Conservation (phyloP, 1,284 basidiomycete species). For the Takashimella tepidaria region DNA sequence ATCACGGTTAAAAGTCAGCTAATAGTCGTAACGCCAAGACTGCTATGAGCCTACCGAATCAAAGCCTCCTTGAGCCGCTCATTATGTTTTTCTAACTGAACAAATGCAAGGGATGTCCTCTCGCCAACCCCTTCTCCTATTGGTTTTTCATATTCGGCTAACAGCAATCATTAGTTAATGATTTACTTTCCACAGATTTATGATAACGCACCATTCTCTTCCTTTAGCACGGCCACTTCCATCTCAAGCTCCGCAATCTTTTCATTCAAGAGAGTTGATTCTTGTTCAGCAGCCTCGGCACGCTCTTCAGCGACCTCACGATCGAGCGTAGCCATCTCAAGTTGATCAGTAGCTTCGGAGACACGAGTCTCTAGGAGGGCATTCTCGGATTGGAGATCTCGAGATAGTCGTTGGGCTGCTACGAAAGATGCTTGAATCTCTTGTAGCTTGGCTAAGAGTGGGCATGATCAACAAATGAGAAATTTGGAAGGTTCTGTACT, state of each 20-base stretch:
- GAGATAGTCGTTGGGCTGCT: slow-evolving; percentile 60
- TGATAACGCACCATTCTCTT: slow-evolving; percentile 50
- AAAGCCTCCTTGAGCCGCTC: slow-evolving; percentile 91
- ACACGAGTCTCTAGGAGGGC: slow-evolving; percentile 59
- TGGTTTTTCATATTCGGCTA: slow-evolving; percentile 47
- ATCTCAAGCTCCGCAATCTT: slow-evolving; percentile 74
- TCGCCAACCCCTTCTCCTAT: slow-evolving; percentile 51
- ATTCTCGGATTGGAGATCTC: slow-evolving; percentile 61
- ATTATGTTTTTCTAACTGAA: slow-evolving; percentile 95
- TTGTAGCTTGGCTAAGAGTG: slow-evolving; percentile 63
- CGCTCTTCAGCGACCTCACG: slow-evolving; percentile 96
- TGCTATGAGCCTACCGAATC: slow-evolving; percentile 55
- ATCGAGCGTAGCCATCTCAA: slow-evolving; percentile 93
- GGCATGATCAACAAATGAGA: slow-evolving; percentile 3
- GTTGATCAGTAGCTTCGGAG: slow-evolving; percentile 72
- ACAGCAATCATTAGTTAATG: background rate
- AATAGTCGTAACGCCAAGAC: background rate
- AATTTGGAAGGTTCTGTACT: no score
- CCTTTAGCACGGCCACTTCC: slow-evolving; percentile 71
- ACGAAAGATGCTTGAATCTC: slow-evolving; percentile 72
- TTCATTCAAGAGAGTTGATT: slow-evolving; percentile 72
- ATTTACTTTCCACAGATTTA: no score
- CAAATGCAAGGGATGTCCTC: slow-evolving; percentile 68
- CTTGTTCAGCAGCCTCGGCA: slow-evolving; percentile 70
- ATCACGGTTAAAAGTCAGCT: slow-evolving; percentile 6